These are phyloP conservation scores for Leptographium lundbergii DNA, from an alignment of 2,329 filamentous ascomycete genomes.

Conservation along the genomic window DNA sequence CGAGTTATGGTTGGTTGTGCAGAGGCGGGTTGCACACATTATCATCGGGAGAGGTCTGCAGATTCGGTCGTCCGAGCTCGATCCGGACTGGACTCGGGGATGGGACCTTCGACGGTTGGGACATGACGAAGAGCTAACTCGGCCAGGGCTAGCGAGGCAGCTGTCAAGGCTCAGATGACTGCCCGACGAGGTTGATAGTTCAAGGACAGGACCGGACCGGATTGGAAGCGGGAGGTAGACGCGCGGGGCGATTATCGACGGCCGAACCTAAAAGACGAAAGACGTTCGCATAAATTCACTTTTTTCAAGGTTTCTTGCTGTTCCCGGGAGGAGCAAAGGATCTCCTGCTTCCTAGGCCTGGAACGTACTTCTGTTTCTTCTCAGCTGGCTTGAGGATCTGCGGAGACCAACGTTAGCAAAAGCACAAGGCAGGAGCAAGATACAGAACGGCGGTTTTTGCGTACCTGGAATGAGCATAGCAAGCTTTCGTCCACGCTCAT, in stretches of 20 bases:
- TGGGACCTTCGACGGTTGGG: background rate
- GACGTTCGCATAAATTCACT: constrained; percentile 52
- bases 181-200: background rate
- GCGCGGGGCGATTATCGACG: constrained; percentile 55
- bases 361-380: constrained; percentile 99
- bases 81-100: background rate
- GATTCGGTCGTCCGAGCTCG: constrained; percentile 2
- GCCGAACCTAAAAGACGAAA: constrained; percentile 78
- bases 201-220: background rate
- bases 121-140: background rate
- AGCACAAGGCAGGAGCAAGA: constrained; percentile 11
- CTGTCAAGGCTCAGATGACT: background rate
- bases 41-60: background rate
- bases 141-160: background rate
- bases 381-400: constrained; percentile 98
- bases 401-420: background rate
- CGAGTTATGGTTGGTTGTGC: background rate
- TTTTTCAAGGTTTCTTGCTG: constrained; percentile 23
- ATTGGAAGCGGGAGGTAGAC: background rate
- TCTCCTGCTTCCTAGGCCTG: constrained; percentile 57
- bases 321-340: constrained; percentile 56
- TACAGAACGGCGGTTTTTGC: constrained; percentile 13
- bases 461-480: constrained; percentile 95
- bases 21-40: background rate
- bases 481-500: constrained; percentile 99